Evolutionary conservation across 2,329 filamentous ascomycete species (phyloP), one percentile per base, ranked within the genome.

Genomic region (Fusarium sp.): DNA sequence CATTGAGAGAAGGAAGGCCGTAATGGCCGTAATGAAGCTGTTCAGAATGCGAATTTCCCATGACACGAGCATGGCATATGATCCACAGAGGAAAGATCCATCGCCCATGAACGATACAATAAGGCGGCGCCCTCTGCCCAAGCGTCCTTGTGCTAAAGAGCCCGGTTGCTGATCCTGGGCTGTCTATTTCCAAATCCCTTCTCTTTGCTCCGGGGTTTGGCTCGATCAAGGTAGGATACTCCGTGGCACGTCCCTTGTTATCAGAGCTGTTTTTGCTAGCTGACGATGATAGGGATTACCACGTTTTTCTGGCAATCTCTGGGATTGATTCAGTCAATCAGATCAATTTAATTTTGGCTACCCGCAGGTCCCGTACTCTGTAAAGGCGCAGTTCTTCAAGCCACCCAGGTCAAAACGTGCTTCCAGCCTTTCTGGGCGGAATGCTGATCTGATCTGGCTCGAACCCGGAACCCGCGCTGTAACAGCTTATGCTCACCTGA

Each of bases 401-500:
- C 49, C 41, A 57, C 57, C n/a, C 41, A 45, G 38, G 33, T 33
- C 31, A 49, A 41, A 69, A 47, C 47, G 66, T 57, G 67, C 52
- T 39, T 48, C 35, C 54, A 61, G 63, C 47, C 47, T 24, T 48
- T 60, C 48, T 42, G 47, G 38, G 62, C 65, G 35, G 22, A n/a
- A 39, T 55, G 51, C 49, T 70, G 67, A 58, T 59, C 59, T 65
- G 59, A 70, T 70, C 59, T 69, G 45, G 44, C 45, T 52, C 45
- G 38, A 47, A 42, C 52, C 31, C 47, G 69, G 58, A 69, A 72
- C 70, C 59, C 39, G 42, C 42, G 57, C 54, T 73, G 70, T 73
- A 73, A 73, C 70, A 73, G 52, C 59, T 63, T 63, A 73, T 52
- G 44, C 65, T 66, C 70, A 73, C 70, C 70, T 73, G 70, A 73